Evolutionary conservation across 2,329 filamentous ascomycete genomes (phyloP), one percentile per base, ranked within the genome.

Genomic region (Acrocalymma vagum): DNA sequence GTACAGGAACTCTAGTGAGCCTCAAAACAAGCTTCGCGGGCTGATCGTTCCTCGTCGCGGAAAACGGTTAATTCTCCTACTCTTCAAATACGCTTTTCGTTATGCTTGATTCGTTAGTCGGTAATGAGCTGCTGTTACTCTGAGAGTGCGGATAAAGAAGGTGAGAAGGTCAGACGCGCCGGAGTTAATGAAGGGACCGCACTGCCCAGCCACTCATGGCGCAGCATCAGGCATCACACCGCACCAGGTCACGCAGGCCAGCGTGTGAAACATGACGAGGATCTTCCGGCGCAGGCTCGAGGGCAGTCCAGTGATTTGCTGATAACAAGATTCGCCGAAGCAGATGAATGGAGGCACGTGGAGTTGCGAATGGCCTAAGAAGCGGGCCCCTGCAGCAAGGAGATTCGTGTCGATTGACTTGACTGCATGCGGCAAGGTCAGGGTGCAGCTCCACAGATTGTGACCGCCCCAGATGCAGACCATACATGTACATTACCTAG

Each of bases 191-290:
- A 35, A 39, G 25, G 13, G 22, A 15, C 17, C 24, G n/a, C n/a
- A n/a, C n/a, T n/a, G n/a, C 41, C 47, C 45, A 61, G 57, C 65
- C 65, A 67, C 51, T 67, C 55, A 65, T 33, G 59, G 55, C 62
- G 62, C 62, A 59, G 63, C 37, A 29, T 38, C 45, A 43, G 62
- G 36, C 53, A 51, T 47, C 49, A 48, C 52, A 53, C 44, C 40
- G 38, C 23, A 20, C 31, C 16, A 38, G 52, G 58, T 66, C 65
- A 67, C 51, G 58, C 55, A 50, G 43, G 38, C 41, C 45, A 35
- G 47, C 44, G 57, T 62, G 51, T 60, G 54, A 62, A 52, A 55
- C 59, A 58, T 62, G 48, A 65, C 63, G 55, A 52, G 45, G 55
- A 68, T 65, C 59, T 41, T 32, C 55, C 37, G 31, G 38, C 35